Conservation (phyloP, 164 flowering plant species). For the Chloranthus sessilifolius region DNA sequence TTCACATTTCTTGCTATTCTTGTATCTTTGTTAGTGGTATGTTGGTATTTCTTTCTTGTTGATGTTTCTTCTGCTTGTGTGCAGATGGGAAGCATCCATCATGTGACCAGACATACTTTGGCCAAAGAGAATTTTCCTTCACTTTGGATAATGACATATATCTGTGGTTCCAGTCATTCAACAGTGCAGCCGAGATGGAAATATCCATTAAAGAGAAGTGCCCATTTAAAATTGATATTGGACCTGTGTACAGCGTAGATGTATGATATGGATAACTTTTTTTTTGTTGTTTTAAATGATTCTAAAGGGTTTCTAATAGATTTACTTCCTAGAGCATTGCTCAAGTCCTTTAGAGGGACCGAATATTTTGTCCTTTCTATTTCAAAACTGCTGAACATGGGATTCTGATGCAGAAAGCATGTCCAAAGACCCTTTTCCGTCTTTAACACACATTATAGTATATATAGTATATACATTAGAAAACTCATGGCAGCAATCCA, state of each 20-base stretch:
- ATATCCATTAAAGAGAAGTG: constrained; percentile 71
- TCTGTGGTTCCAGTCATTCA: constrained; percentile 74
- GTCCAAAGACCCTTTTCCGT: too few species aligned
- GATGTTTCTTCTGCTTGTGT: constrained; percentile 6
- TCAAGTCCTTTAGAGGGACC: background rate
- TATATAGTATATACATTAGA: too few species aligned
- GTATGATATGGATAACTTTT: constrained; percentile 41
- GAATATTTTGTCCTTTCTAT: too few species aligned
- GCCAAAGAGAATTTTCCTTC: constrained; percentile 84
- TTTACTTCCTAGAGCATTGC: too few species aligned
- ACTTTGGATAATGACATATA: constrained; percentile 70
- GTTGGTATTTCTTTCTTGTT: too few species aligned
- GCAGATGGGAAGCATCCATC: constrained; percentile 97
- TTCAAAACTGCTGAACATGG: too few species aligned
- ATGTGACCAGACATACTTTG: constrained; percentile 74
- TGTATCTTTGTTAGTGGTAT: too few species aligned
- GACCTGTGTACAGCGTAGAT: constrained; percentile 91
- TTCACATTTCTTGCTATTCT: too few species aligned
- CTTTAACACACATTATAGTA: too few species aligned
- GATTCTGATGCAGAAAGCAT: too few species aligned
- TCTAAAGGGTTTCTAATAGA: background rate
- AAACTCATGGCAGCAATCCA: too few species aligned
- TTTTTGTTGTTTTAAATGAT: background rate
- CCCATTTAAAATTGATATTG: constrained; percentile 92
- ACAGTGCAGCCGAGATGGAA: constrained; percentile 52